Percentiles rank a stretch among this genome's conserved stretches.
Evolutionary conservation across 1,284 basidiomycete species (phyloP).

Genomic region (Calocybe gambosa): DNA sequence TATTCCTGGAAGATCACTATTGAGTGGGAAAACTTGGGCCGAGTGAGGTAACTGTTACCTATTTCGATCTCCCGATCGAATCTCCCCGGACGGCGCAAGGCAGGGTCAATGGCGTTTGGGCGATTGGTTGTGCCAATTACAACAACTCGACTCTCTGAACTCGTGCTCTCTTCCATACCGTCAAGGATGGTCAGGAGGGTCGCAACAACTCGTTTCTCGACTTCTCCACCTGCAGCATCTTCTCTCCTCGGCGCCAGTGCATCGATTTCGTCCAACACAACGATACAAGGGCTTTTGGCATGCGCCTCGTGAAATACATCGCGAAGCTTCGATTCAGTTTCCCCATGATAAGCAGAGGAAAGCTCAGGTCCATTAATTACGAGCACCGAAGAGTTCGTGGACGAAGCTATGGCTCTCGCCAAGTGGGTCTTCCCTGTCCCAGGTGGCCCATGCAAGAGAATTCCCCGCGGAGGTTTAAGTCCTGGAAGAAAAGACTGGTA

Average conservation of each 20-base stretch:
- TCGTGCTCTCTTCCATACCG: constrained; percentile 67
- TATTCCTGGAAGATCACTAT: constrained; percentile 51
- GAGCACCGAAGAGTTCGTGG: constrained; percentile 75
- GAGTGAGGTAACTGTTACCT: constrained; percentile 41
- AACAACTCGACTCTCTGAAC: constrained; percentile 61
- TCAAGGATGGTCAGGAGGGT: constrained; percentile 94
- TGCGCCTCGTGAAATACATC: constrained; percentile 87
- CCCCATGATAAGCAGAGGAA: constrained; percentile 92
- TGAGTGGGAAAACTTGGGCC: background rate
- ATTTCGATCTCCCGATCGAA: constrained; percentile 98
- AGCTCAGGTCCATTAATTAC: constrained; percentile 94
- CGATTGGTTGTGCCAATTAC: constrained; percentile 97
- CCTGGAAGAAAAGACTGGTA: constrained; percentile 35
- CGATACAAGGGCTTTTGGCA: constrained; percentile 79
- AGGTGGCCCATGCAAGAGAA: constrained; percentile 87
- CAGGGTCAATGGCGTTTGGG: constrained; percentile 96
- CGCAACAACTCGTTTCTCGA: constrained; percentile 94
- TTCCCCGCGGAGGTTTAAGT: constrained; percentile 84
- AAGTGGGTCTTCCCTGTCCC: constrained; percentile 95
- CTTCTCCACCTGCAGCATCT: constrained; percentile 84
- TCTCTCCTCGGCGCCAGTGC: constrained; percentile 89
- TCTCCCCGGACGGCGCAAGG: constrained; percentile 86
- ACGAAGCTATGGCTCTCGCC: constrained; percentile 82
- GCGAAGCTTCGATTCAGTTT: constrained; percentile 89
- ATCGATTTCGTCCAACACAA: constrained; percentile 96